These are phyloP conservation scores for Boletellus emodensis DNA, from an alignment of 768 basidiomycete genomes.

Conservation along the genomic window DNA sequence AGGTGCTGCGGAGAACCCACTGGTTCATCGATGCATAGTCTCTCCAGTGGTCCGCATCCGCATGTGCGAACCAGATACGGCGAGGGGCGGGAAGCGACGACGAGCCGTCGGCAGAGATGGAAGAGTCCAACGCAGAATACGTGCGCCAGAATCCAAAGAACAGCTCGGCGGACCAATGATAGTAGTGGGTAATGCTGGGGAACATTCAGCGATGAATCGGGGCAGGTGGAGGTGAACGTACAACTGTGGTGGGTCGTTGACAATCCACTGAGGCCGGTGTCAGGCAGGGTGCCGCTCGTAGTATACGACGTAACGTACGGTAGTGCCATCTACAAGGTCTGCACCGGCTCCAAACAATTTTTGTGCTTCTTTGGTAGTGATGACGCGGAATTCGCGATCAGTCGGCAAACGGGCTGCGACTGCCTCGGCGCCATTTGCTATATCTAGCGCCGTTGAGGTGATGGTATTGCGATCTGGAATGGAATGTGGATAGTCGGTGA, in stretches of 20 bases:
- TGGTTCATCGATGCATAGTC: conserved; percentile 93
- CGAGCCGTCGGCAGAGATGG: conserved; percentile 59
- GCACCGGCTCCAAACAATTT: conserved; percentile 70
- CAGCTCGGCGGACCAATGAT: conserved; percentile 90
- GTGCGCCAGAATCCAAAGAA: conserved; percentile 92
- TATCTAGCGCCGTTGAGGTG: conserved; percentile 61
- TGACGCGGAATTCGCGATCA: conserved; percentile 73
- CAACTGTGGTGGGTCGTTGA: conserved; percentile 87
- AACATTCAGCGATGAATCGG: neutral
- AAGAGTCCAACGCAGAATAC: conserved; percentile 75
- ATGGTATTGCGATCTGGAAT: conserved; percentile 67
- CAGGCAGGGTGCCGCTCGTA: neutral
- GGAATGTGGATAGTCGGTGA: conserved; percentile 63
- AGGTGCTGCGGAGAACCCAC: conserved; percentile 73
- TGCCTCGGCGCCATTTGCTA: conserved; percentile 55
- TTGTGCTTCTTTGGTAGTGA: conserved; percentile 64
- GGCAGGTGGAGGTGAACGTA: conserved; percentile 33
- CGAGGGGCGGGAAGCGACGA: conserved; percentile 71
- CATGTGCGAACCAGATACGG: conserved; percentile 71
- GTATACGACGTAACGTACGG: conserved; percentile 39
- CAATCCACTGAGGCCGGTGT: conserved; percentile 51
- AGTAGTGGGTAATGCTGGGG: conserved; percentile 81
- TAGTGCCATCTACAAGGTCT: conserved; percentile 70
- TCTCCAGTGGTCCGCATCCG: conserved; percentile 77
- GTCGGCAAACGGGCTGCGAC: conserved; percentile 63